A percentile compares a stretch with the other conserved stretches of the same genome.
Conservation (phyloP, 2,329 filamentous ascomycete genomes). For the Plectosphaerella cucumerina region DNA sequence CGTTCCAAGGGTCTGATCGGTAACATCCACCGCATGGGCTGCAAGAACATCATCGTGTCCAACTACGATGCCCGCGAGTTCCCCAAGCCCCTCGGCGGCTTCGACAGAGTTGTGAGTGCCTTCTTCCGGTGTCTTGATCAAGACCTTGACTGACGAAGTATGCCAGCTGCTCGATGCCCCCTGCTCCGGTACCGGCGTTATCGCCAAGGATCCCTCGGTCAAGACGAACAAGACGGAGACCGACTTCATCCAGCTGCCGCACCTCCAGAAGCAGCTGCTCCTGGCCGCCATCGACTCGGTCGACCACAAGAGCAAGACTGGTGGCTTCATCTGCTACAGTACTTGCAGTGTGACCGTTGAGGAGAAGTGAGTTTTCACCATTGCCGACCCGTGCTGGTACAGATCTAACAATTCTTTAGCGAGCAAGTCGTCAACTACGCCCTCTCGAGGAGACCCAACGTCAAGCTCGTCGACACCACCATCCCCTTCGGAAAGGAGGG, state of each 20-base stretch:
- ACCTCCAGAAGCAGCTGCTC: constrained; percentile 91
- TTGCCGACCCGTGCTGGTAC: neutral
- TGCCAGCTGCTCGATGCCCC: constrained; percentile 26
- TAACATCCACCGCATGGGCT: constrained; percentile 78
- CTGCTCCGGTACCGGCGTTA: constrained; percentile 95
- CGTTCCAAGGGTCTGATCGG: constrained; percentile 96
- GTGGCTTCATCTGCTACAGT: constrained; percentile 93
- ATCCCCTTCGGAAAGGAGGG: constrained; percentile 88
- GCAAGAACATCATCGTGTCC: constrained; percentile 84
- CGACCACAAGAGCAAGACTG: constrained; percentile 85
- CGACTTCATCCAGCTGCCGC: constrained; percentile 88
- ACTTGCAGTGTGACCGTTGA: constrained; percentile 94
- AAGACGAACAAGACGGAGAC: constrained; percentile 98
- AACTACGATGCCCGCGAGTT: constrained; percentile 95
- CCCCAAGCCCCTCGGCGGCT: constrained; percentile 89
- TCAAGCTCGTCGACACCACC: constrained; percentile 87
- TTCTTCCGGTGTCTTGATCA: neutral
- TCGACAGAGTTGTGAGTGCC: constrained; percentile 72
- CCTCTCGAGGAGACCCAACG: constrained; percentile 85
- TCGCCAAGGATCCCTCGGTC: constrained; percentile 91
- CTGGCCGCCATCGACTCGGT: constrained; percentile 93
- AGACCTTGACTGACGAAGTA: neutral
- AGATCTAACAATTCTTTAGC: constrained; percentile 36
- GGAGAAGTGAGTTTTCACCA: constrained; percentile 45
- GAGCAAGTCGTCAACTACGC: constrained; percentile 94